Evolutionary conservation across 1,284 basidiomycete genomes (phyloP), one percentile per base, ranked within the genome.

Genomic region (Anthracocystis setariae): DNA sequence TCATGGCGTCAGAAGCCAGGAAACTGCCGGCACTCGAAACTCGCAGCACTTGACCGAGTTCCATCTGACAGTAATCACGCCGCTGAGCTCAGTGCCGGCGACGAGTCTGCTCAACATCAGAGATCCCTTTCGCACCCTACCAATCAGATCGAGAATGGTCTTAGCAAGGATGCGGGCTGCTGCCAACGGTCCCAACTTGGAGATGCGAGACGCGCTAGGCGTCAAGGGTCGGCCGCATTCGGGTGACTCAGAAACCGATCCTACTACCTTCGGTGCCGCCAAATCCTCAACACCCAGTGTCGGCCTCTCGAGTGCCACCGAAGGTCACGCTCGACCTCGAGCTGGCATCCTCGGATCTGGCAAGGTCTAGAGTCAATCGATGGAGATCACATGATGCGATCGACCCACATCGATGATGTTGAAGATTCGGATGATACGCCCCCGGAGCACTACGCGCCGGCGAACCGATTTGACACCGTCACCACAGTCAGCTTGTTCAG

Each of bases 321-420:
- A 57, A n/a, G 53, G 48, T 15, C 45, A 53, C 20, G n/a, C 35
- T 9, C 57, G 61, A n/a, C 70, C 70, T 20, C 49, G 56, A 12
- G 56, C 65, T 27, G 50, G 65, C 24, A 68, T 73, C 33, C 70
- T 29, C 70, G 64, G 13, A 73, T 73, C 29, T 73, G 70, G 70
- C 70, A 73, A 54, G 70, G 64, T 15, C 42, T 67, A 33, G 70
- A 73, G 48, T 38, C 64, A 3, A 45, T 50, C 21, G 64, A 73
- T 13, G 52, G 45, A 10, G 53, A 54, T 44, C 40, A 47, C 38
- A 46, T 50, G 27, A 21, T 66, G 46, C 63, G 46, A 20, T 57
- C 59, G 37, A 53, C 55, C 12, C 46, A 62, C 47, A 62, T 60
- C 38, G 58, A 72, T 20, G 58, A 66, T 17, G 69, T 47, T 17